Conservation (phyloP, 1,139 yeast genomes). For the Debaryomyces coudertii region DNA sequence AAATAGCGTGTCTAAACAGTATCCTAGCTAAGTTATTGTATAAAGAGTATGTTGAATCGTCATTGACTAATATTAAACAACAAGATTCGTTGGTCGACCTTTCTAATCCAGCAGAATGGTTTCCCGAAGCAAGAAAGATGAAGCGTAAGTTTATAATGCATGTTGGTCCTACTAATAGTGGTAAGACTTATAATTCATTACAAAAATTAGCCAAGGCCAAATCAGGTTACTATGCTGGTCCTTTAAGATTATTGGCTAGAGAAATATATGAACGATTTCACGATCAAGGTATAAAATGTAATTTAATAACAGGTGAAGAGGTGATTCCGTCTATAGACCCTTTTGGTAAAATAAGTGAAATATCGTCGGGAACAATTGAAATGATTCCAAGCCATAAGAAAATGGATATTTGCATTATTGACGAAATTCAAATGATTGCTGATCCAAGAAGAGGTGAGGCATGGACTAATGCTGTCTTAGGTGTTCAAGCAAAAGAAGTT, state of each 20-base stretch:
- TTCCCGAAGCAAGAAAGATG: conserved; percentile 81
- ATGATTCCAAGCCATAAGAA: conserved; percentile 74
- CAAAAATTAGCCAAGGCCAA: conserved; percentile 65
- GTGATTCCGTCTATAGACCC: conserved; percentile 70
- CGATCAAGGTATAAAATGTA: conserved; percentile 67
- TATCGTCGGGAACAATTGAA: conserved; percentile 90
- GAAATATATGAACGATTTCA: conserved; percentile 87
- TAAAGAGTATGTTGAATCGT: conserved; percentile 24
- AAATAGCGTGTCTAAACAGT: conserved; percentile 23
- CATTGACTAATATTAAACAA: conserved; percentile 20
- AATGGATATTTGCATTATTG: conserved; percentile 88
- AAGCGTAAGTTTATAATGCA: conserved; percentile 82
- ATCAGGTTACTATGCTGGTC: conserved; percentile 95
- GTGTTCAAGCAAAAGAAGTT: conserved; percentile 81
- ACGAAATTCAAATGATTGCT: conserved; percentile 94
- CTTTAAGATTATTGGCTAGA: conserved; percentile 83
- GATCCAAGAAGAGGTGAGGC: conserved; percentile 86
- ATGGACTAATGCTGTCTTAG: conserved; percentile 91
- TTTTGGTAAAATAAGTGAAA: conserved; percentile 68
- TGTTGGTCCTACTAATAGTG: conserved; percentile 96
- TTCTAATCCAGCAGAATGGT: conserved; percentile 83
- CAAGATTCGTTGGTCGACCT: conserved; percentile 44
- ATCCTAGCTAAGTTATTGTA: conserved; percentile 30
- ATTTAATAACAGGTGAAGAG: conserved; percentile 92
- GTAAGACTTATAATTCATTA: conserved; percentile 89